Evolutionary conservation across 768 basidiomycete genomes (phyloP).

Genomic region (Hirschioporus abietinus): DNA sequence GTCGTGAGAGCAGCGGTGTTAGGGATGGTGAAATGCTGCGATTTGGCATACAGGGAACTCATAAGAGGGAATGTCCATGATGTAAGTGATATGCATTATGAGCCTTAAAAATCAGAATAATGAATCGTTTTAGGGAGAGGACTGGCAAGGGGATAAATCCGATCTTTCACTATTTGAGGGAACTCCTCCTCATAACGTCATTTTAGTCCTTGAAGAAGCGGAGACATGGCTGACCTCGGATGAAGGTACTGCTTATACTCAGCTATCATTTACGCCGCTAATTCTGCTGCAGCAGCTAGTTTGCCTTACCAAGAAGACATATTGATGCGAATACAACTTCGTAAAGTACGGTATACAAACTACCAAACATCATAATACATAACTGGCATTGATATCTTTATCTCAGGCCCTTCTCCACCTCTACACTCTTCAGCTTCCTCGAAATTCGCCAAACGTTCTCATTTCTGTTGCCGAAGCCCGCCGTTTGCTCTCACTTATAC

Average conservation of each 20-base stretch:
- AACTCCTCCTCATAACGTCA: conserved; percentile 46
- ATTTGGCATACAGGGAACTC: conserved; percentile 77
- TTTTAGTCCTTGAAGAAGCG: conserved; percentile 55
- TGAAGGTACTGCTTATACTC: conserved; percentile 29
- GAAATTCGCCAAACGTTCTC: neutral
- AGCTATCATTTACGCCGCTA: neutral
- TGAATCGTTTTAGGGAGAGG: conserved; percentile 55
- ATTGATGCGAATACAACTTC: conserved; percentile 45
- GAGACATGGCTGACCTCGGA: conserved; percentile 50
- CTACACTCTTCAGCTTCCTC: neutral
- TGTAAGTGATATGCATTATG: conserved; percentile 39
- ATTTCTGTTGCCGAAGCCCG: conserved; percentile 34
- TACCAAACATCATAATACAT: neutral
- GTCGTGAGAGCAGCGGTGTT: conserved; percentile 64
- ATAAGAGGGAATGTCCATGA: conserved; percentile 72
- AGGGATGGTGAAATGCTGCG: conserved; percentile 75
- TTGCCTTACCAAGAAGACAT: conserved; percentile 45
- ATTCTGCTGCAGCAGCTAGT: conserved; percentile 31
- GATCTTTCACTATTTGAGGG: conserved; percentile 72
- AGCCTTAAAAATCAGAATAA: conserved; percentile 5
- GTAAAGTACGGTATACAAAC: conserved; percentile 39
- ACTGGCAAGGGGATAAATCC: conserved; percentile 88
- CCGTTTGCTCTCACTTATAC: conserved; percentile 36
- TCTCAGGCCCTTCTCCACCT: neutral
- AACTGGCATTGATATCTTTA: neutral